Evolutionary conservation across 2,329 filamentous ascomycete genomes (phyloP).

Genomic region (Phyllosticta citribraziliensis): DNA sequence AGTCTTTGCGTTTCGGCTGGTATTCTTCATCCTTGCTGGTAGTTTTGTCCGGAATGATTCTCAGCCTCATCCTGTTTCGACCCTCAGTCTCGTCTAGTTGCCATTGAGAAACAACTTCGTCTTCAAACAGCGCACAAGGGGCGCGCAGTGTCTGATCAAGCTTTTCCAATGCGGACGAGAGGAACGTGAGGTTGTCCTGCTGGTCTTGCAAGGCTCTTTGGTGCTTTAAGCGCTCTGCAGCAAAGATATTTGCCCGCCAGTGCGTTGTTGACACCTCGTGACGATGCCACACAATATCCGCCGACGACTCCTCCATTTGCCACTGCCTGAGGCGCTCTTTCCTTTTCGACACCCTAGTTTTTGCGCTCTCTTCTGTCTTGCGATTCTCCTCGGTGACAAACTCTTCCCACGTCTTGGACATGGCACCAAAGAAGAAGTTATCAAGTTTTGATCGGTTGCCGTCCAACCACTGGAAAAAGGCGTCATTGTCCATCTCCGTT

Average conservation of each 20-base stretch:
- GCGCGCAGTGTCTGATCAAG: constrained; percentile 70
- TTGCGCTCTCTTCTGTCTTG: constrained; percentile 66
- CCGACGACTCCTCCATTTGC: constrained; percentile 58
- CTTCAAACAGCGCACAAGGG: constrained; percentile 71
- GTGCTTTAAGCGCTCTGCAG: constrained; percentile 83
- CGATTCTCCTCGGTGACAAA: constrained; percentile 78
- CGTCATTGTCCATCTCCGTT: constrained; percentile 78
- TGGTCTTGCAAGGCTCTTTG: constrained; percentile 85
- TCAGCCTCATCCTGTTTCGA: constrained; percentile 84
- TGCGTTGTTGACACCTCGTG: constrained; percentile 80
- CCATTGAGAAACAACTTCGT: constrained; percentile 61
- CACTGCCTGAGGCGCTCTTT: constrained; percentile 75
- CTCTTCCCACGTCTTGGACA: constrained; percentile 78
- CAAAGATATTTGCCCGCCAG: constrained; percentile 94
- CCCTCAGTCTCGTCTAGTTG: constrained; percentile 93
- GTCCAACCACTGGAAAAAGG: constrained; percentile 83
- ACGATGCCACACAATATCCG: constrained; percentile 63
- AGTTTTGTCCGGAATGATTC: constrained; percentile 69
- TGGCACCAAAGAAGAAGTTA: constrained; percentile 66
- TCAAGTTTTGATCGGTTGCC: constrained; percentile 70
- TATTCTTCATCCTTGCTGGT: constrained; percentile 58
- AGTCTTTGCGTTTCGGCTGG: constrained; percentile 71
- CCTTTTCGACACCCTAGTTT: constrained; percentile 59
- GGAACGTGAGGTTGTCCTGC: constrained; percentile 76
- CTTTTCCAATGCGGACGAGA: constrained; percentile 64